Conservation (phyloP, 805 yeast genomes). For the Metschnikowia dekortorum region DNA sequence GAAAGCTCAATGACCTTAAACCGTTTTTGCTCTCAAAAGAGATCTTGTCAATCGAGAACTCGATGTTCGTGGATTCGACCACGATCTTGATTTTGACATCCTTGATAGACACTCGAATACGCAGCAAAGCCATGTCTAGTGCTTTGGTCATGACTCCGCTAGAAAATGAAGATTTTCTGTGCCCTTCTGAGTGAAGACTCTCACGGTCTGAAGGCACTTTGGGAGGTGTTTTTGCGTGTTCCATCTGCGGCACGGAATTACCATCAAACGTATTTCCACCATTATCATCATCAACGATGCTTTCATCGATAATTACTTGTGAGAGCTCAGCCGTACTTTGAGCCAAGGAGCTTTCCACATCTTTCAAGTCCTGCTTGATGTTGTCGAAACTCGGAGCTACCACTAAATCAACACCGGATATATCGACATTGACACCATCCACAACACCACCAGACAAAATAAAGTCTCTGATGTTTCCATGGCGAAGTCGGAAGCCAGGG, state of each 20-base stretch:
- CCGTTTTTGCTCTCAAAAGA: conserved; percentile 43
- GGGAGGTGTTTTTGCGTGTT: background rate
- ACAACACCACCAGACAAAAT: conserved; percentile 59
- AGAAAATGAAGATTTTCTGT: conserved; percentile 24
- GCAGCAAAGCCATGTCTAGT: conserved; percentile 62
- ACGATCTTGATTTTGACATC: conserved; percentile 47
- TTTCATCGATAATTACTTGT: conserved; percentile 44
- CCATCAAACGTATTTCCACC: background rate
- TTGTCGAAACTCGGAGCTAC: conserved; percentile 33
- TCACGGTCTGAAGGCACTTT: background rate
- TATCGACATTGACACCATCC: conserved; percentile 65
- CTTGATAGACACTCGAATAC: conserved; percentile 48
- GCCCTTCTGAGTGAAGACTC: background rate
- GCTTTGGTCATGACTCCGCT: conserved; percentile 60
- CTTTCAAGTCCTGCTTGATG: conserved; percentile 23
- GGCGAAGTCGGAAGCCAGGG: conserved; percentile 60
- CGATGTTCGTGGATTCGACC: conserved; percentile 39
- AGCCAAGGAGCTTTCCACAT: conserved; percentile 50
- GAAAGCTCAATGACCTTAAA: conserved; percentile 34
- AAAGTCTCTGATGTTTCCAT: conserved; percentile 55
- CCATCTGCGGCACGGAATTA: background rate
- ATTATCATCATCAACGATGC: background rate
- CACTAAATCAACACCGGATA: conserved; percentile 48
- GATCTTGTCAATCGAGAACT: conserved; percentile 29
- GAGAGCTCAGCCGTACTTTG: conserved; percentile 77